Percentiles rank a stretch among this genome's conserved stretches.
These are phyloP conservation scores for Diplodia mutila DNA, from an alignment of 2,329 filamentous ascomycete species.

Conservation along the genomic window DNA sequence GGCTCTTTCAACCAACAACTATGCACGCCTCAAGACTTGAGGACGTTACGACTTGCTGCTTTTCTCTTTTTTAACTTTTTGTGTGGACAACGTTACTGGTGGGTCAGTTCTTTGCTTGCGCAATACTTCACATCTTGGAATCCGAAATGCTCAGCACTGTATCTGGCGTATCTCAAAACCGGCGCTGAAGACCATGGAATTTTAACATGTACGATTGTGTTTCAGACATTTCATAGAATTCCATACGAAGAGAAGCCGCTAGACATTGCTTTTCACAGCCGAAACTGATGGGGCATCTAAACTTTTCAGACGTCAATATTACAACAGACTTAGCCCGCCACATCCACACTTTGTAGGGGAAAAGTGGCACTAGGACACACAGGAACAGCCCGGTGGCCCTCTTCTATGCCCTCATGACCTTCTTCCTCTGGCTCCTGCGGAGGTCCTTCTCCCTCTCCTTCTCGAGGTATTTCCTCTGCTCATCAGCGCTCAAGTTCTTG, in stretches of 20 bases:
- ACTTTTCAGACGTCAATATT: slow-evolving; percentile 19
- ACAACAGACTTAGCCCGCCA: slow-evolving; percentile 8
- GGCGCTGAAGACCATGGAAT: not conserved
- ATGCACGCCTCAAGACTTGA: too few species aligned
- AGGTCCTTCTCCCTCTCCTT: slow-evolving; percentile 85
- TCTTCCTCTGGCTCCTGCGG: slow-evolving; percentile 68
- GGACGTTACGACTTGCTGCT: too few species aligned
- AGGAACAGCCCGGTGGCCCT: not conserved
- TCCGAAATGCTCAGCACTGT: not conserved
- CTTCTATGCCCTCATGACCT: slow-evolving; percentile 49
- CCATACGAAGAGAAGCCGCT: not conserved
- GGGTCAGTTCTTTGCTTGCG: not conserved
- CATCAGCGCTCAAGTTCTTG: slow-evolving; percentile 67
- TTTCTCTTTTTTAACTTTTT: too few species aligned
- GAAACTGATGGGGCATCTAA: slow-evolving; percentile 4
- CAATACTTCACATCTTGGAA: not conserved
- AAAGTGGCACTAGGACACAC: not conserved
- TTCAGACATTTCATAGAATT: not conserved
- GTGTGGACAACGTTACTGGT: not conserved
- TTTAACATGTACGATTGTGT: not conserved
- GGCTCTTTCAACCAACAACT: too few species aligned
- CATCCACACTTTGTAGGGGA: not conserved
- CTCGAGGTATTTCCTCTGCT: slow-evolving; percentile 65
- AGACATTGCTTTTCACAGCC: not conserved
- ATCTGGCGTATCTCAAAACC: not conserved